A percentile compares a stretch with the other conserved stretches of the same genome.
Conservation (phyloP, 352 stramenopile species). For the Thraustochytrium striatum region DNA sequence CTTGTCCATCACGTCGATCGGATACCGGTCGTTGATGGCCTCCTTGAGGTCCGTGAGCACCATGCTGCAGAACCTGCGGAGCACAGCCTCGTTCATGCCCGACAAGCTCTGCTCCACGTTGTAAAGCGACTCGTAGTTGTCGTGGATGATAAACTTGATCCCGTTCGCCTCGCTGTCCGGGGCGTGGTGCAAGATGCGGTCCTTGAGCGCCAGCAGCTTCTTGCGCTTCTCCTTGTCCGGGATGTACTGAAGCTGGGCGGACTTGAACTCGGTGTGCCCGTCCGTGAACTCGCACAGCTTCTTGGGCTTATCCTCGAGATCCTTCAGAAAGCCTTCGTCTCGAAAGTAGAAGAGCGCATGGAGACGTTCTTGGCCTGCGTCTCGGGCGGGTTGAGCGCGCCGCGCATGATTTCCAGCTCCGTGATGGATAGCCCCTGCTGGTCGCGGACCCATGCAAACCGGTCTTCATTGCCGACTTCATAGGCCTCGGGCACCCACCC, state of each 20-base stretch:
- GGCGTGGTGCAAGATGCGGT: background rate
- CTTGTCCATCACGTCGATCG: constrained; percentile 36
- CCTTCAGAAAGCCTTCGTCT: constrained; percentile 32
- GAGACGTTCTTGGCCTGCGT: constrained; percentile 6
- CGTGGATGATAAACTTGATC: constrained; percentile 26
- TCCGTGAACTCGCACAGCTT: constrained; percentile 44
- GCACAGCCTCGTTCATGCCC: constrained; percentile 13
- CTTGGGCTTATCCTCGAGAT: constrained; percentile 4
- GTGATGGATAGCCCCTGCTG: constrained; percentile 42
- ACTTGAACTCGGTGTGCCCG: constrained; percentile 2
- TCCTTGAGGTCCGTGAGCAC: constrained; percentile 46
- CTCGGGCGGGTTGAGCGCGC: constrained; percentile 33
- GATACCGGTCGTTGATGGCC: constrained; percentile 51
- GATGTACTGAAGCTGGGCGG: constrained; percentile 18
- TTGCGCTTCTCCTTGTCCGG: constrained; percentile 39
- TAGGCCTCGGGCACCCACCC: constrained; percentile 45
- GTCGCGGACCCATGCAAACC: constrained; percentile 47
- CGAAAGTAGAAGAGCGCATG: constrained; percentile 48
- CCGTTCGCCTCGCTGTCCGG: constrained; percentile 3
- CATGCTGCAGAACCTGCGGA: constrained; percentile 18
- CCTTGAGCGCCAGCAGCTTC: constrained; percentile 31
- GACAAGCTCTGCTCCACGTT: constrained; percentile 31
- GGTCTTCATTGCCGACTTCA: constrained; percentile 38
- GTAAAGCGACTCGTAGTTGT: constrained; percentile 28
- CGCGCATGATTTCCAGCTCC: constrained; percentile 43